Conservation (phyloP, 202 grass and related monocot species). For the Digitaria exilis region DNA sequence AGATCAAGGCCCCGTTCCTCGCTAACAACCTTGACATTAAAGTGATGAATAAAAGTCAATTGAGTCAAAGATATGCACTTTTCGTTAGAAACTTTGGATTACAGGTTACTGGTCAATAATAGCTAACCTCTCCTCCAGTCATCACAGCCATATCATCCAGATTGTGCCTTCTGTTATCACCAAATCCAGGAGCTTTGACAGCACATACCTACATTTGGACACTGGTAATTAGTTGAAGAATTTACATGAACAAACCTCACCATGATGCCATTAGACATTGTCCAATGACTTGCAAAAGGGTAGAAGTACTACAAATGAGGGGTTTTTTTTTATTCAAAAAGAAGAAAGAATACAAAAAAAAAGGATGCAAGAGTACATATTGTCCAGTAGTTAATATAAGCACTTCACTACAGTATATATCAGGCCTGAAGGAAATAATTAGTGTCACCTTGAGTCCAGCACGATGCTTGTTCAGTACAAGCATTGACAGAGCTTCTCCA, state of each 20-base stretch:
- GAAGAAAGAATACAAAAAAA: not conserved
- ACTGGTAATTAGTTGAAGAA: constrained; percentile 33
- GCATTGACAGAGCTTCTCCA: constrained; percentile 77
- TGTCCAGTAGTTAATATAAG: not conserved
- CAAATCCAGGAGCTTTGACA: constrained; percentile 96
- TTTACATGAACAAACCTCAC: constrained; percentile 30
- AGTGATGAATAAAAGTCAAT: constrained; percentile 35
- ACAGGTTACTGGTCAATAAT: not conserved
- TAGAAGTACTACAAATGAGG: not conserved
- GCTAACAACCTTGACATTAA: constrained; percentile 71
- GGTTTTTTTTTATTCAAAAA: not conserved
- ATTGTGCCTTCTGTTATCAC: constrained; percentile 88
- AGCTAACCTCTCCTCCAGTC: constrained; percentile 84
- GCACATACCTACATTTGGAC: constrained; percentile 77
- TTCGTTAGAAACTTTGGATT: constrained; percentile 1
- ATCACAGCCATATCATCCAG: constrained; percentile 90
- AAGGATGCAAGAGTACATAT: not conserved
- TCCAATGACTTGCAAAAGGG: not conserved
- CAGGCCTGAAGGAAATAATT: not conserved
- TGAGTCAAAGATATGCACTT: constrained; percentile 16
- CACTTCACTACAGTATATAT: constrained; percentile 14
- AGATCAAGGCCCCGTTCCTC: constrained; percentile 81
- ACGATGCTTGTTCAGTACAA: constrained; percentile 90
- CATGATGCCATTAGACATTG: not conserved
- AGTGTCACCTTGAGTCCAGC: constrained; percentile 79